phyloP scores from a whole-genome alignment of 768 basidiomycete genomes.

The Tylopilus cervinicoccineus region DNA sequence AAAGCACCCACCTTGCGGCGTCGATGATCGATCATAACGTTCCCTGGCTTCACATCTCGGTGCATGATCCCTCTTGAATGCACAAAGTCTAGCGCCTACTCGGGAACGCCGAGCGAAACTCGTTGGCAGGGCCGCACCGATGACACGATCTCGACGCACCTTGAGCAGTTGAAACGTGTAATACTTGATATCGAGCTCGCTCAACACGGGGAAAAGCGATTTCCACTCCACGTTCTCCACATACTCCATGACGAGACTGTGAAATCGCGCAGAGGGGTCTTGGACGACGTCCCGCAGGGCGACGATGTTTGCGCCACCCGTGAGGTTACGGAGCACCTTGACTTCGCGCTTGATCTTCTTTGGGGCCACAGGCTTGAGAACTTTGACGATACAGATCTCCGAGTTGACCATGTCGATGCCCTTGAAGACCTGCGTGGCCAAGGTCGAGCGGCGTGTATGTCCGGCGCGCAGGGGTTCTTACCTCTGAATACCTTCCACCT shows the following conservation, averaged over 20 bases:
- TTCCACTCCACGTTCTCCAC: constrained; percentile 70
- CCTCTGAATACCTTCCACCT: constrained; percentile 65
- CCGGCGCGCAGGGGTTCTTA: constrained; percentile 13
- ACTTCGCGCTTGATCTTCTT: constrained; percentile 74
- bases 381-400: constrained; percentile 62
- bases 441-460: constrained; percentile 1
- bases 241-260: constrained; percentile 65
- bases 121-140: background rate
- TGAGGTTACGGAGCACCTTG: constrained; percentile 66
- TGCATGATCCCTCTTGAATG: constrained; percentile 75
- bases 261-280: constrained; percentile 57
- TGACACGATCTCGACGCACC: constrained; percentile 22
- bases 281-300: constrained; percentile 63
- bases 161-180: constrained; percentile 66
- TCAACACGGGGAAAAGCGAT: constrained; percentile 50
- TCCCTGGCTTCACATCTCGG: constrained; percentile 63
- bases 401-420: constrained; percentile 53
- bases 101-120: background rate
- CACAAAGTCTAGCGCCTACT: constrained; percentile 59
- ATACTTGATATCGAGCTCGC: constrained; percentile 62
- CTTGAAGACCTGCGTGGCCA: constrained; percentile 47
- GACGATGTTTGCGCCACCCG: constrained; percentile 69
- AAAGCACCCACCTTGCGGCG: constrained; percentile 47
- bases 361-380: constrained; percentile 63
- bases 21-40: constrained; percentile 71